Evolutionary conservation across 2,329 filamentous ascomycete species (phyloP), one percentile per base, ranked within the genome.

Genomic region (Stagonosporopsis vannaccii): DNA sequence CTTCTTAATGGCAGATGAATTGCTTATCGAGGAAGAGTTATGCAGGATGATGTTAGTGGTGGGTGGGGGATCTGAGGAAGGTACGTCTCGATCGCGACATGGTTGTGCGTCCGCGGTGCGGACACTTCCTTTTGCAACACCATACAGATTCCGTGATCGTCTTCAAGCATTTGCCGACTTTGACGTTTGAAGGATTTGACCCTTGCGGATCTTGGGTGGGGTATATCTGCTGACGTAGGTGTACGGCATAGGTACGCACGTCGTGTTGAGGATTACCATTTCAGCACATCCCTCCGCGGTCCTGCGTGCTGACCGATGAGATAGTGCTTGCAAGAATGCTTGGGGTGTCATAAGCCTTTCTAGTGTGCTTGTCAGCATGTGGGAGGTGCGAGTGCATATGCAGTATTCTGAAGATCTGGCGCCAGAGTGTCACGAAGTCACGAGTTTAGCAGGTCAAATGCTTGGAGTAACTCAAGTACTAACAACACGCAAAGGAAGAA

Each of bases 391-490:
- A 26, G 23, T 48, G 15, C 20, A 23, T 25, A 28, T 47, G 22
- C 36, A n/a, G 8, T 30, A 20, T 20, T 13, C 19, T 13, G 28
- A 26, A 30, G 47, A 36, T 42, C 30, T 47, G 53, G 51, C 53
- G 47, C 47, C 42, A 56, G 32, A 37, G 7, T 51, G 42, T 51
- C 48, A 20, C 42, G 53, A 17, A 39, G 25, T 56, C 47, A 47
- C 47, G 47, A 47, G 47, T 3, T 7, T 4, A 8, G 22, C 13
- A 42, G 2, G 1, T 17, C 13, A 26, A 25, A 32, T 5, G 4
- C 13, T 32, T n/a, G 30, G 2, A 8, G 13, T 2, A 32, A n/a
- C 13, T 32, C 6, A 13, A n/a, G 30, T n/a, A n/a, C 30, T 2
- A 32, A 15, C 12, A 32, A 15, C 28, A 9, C 6, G 15, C 13